Conservation (phyloP, 2,329 filamentous ascomycete species). For the Tolypocladium sp. region DNA sequence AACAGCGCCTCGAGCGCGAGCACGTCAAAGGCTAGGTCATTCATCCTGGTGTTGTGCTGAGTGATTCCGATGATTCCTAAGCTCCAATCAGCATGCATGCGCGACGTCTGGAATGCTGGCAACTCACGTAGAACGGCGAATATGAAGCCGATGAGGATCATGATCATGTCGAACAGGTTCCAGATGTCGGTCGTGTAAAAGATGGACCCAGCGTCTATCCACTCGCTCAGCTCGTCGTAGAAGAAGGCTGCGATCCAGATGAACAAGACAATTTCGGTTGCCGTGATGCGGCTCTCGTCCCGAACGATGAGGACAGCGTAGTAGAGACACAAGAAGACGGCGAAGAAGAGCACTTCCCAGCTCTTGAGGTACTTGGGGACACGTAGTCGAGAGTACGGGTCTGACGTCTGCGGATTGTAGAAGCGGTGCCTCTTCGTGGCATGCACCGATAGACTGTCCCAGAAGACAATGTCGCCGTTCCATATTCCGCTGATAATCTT, state of each 20-base stretch:
- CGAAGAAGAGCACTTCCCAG: conserved; percentile 77
- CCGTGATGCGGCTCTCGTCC: conserved; percentile 55
- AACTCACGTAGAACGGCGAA: conserved; percentile 65
- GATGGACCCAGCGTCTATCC: conserved; percentile 74
- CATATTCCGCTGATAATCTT: conserved; percentile 78
- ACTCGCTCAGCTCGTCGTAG: conserved; percentile 80
- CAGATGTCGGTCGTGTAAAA: conserved; percentile 81
- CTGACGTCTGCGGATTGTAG: conserved; percentile 58
- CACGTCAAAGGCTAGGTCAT: conserved; percentile 80
- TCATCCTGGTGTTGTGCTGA: conserved; percentile 50
- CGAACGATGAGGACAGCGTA: conserved; percentile 77
- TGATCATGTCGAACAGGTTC: conserved; percentile 65
- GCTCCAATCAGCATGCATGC: conserved; percentile 3
- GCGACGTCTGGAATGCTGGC: background rate
- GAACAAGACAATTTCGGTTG: conserved; percentile 65
- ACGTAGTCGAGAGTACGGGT: conserved; percentile 65
- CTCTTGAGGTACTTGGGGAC: conserved; percentile 79
- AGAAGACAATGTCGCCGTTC: conserved; percentile 81
- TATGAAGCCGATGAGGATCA: conserved; percentile 61
- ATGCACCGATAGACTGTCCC: conserved; percentile 66
- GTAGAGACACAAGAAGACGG: conserved; percentile 67
- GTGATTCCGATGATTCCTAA: conserved; percentile 26
- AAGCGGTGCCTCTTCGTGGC: conserved; percentile 68
- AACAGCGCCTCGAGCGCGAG: conserved; percentile 81
- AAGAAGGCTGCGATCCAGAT: conserved; percentile 82